Evolutionary conservation across 108 stramenopile genomes (phyloP).

Genomic region (Bacterosira constricta): DNA sequence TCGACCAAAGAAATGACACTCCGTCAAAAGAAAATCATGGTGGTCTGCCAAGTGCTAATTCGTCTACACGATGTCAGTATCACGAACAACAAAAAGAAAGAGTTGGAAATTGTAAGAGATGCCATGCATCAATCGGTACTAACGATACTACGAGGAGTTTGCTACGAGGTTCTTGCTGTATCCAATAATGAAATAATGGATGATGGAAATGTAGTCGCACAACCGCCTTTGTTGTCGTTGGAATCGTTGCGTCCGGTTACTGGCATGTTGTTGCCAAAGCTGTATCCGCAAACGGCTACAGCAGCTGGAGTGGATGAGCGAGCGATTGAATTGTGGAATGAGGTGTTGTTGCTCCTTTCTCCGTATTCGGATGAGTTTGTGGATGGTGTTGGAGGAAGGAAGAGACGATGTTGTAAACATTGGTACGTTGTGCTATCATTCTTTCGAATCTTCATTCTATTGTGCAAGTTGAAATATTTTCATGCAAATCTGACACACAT

Average conservation of each 20-base stretch:
- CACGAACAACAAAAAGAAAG: neutral
- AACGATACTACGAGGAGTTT: slow-evolving; percentile 20
- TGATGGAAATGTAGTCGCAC: neutral
- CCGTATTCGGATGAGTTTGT: slow-evolving; percentile 22
- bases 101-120: neutral
- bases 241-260: slow-evolving; percentile 42
- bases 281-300: slow-evolving; percentile 18
- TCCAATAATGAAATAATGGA: neutral
- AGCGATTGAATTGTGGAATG: slow-evolving; percentile 30
- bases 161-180: slow-evolving; percentile 13
- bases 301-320: neutral
- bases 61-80: slow-evolving; percentile 14
- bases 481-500: neutral
- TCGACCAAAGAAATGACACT: neutral
- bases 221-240: slow-evolving; percentile 25
- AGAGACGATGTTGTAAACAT: slow-evolving; percentile 11
- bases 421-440: slow-evolving; percentile 9
- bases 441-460: no score
- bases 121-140: slow-evolving; percentile 33
- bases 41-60: slow-evolving; percentile 28
- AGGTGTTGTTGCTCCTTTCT: slow-evolving; percentile 33
- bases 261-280: slow-evolving; percentile 42
- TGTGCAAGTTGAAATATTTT: neutral
- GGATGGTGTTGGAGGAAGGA: neutral
- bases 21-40: slow-evolving; percentile 27